Evolutionary conservation across 768 basidiomycete species (phyloP).

Genomic region (Crassisporium funariophilum): DNA sequence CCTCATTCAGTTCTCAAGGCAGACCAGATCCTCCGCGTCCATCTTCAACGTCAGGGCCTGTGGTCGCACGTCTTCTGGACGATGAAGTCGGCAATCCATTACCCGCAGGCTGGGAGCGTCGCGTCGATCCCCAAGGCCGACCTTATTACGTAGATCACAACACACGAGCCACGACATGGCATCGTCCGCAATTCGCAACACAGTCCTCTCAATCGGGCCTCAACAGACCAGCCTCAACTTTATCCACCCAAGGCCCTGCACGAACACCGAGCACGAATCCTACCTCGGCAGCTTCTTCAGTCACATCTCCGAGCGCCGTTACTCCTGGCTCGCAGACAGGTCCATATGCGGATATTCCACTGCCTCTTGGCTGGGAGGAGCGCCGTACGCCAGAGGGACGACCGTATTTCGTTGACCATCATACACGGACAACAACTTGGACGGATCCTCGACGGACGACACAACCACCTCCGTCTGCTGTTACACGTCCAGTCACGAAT

Average conservation of each 20-base stretch:
- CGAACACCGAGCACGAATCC: constrained; percentile 29
- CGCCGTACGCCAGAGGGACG: constrained; percentile 87
- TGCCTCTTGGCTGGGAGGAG: constrained; percentile 93
- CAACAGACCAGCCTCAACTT: constrained; percentile 29
- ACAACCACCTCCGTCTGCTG: constrained; percentile 49
- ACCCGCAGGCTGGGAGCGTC: constrained; percentile 83
- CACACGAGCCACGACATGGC: constrained; percentile 81
- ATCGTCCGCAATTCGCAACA: constrained; percentile 45
- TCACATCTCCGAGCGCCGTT: constrained; percentile 20
- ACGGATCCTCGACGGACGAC: constrained; percentile 75
- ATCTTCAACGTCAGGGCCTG: constrained; percentile 18
- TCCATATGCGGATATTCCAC: constrained; percentile 62
- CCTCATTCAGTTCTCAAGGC: constrained; percentile 15
- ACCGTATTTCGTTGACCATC: constrained; percentile 65
- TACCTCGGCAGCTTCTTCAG: constrained; percentile 18
- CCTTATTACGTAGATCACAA: constrained; percentile 90
- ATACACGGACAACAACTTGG: constrained; percentile 91
- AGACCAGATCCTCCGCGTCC: constrained; percentile 18
- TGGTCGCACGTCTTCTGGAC: constrained; percentile 38
- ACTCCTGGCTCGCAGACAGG: constrained; percentile 34
- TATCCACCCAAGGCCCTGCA: constrained; percentile 23
- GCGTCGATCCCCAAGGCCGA: constrained; percentile 69
- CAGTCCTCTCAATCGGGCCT: constrained; percentile 21
- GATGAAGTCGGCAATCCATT: constrained; percentile 67
- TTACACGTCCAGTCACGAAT: constrained; percentile 50